These are phyloP conservation scores for Monosporozyma aerobia DNA, from an alignment of 805 yeast species.

Conservation along the genomic window DNA sequence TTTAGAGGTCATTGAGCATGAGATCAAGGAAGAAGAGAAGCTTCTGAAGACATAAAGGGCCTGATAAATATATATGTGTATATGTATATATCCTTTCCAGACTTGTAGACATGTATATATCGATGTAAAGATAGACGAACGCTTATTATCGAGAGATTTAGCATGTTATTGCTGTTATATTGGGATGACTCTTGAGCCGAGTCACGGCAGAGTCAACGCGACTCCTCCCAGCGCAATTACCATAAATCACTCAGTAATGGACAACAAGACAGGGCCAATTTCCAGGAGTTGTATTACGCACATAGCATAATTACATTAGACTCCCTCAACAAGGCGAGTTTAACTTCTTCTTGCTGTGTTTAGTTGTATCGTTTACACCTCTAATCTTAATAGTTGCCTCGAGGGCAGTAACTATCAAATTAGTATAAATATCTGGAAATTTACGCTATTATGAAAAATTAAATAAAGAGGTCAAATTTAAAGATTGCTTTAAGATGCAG, in stretches of 20 bases:
- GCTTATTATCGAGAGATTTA: no score
- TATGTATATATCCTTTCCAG: no score
- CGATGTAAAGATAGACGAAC: no score
- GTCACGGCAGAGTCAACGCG: neutral
- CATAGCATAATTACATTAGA: no score
- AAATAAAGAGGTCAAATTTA: neutral
- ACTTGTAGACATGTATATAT: no score
- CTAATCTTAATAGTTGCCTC: neutral
- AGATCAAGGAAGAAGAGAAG: slow-evolving; percentile 16
- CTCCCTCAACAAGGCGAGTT: neutral
- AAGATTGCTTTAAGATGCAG: neutral
- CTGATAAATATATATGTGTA: neutral
- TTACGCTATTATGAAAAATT: neutral
- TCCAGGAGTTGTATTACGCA: neutral
- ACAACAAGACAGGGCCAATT: neutral
- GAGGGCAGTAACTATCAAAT: neutral
- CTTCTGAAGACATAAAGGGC: neutral
- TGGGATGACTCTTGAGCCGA: neutral
- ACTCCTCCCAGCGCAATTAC: neutral
- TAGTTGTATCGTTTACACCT: neutral
- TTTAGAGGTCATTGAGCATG: slow-evolving; percentile 41
- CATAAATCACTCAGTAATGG: neutral
- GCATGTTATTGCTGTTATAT: neutral
- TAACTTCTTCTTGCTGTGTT: neutral
- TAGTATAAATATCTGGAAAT: neutral